Percentiles rank a stretch among this genome's conserved stretches.
phyloP scores from a whole-genome alignment of 148 eudicot genomes.

The Cornus kousa region DNA sequence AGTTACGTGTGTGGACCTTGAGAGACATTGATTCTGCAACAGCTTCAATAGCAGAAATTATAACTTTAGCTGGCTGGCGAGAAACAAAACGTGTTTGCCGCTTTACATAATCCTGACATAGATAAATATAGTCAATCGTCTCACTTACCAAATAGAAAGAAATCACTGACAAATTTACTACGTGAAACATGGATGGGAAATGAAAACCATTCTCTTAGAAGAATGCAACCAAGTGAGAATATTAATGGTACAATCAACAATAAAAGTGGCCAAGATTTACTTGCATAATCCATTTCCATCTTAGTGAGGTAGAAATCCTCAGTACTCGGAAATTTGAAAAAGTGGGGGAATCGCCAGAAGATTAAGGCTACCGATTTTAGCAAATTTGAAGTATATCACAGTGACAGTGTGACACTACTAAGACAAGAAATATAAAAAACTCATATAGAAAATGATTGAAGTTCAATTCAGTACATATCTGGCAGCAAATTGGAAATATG shows the following conservation, averaged over 20 bases:
- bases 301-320: background rate
- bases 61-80: constrained; percentile 66
- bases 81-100: constrained; percentile 98
- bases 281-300: background rate
- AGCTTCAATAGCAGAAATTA: constrained; percentile 66
- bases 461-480: background rate
- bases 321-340: background rate
- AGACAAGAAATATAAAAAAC: background rate
- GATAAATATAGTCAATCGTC: background rate
- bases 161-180: background rate
- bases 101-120: constrained; percentile 72
- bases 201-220: background rate
- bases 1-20: constrained; percentile 77
- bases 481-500: background rate
- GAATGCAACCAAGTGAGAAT: constrained; percentile 3
- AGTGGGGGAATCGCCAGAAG: background rate
- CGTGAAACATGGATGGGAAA: background rate
- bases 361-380: background rate
- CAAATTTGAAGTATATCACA: background rate
- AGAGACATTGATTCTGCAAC: constrained; percentile 81
- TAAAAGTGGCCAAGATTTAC: background rate
- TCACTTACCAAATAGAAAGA: background rate
- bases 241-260: too few relatives aligned
- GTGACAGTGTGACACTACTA: constrained; percentile 3
- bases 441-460: background rate